phyloP scores from a whole-genome alignment of 306 rosid genomes.

The Cajanus cajan region DNA sequence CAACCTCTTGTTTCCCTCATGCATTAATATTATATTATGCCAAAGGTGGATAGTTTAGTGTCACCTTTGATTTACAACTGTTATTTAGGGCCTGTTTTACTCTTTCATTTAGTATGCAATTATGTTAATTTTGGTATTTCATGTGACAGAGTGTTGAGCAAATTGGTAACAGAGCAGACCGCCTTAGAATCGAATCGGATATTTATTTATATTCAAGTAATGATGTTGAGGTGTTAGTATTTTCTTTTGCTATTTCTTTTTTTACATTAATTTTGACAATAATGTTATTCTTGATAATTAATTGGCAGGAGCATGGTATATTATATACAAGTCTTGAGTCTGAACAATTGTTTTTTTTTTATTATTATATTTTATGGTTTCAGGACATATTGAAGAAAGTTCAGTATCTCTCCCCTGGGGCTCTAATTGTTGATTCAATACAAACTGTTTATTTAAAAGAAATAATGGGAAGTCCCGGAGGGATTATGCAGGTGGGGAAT shows the following conservation, averaged over 20 bases:
- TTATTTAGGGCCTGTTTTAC: constrained; percentile 3
- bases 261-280: constrained; percentile 9
- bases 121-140: constrained; percentile 13
- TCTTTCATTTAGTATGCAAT: neutral
- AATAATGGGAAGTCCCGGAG: constrained; percentile 90
- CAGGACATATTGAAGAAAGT: constrained; percentile 87
- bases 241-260: neutral
- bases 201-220: constrained; percentile 85
- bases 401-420: constrained; percentile 69
- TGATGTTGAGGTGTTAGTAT: constrained; percentile 68
- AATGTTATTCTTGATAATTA: neutral
- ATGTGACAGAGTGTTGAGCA: constrained; percentile 80
- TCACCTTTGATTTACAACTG: neutral
- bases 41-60: constrained; percentile 5
- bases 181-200: constrained; percentile 64
- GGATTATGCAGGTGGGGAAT: constrained; percentile 60
- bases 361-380: constrained; percentile 16
- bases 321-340: neutral
- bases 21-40: neutral
- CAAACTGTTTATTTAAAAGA: constrained; percentile 90
- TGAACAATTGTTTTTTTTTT: constrained; percentile 11
- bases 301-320: neutral
- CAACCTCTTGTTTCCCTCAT: neutral
- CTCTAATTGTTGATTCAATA: constrained; percentile 80
- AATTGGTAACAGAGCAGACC: constrained; percentile 91